Conservation (phyloP, 1,139 yeast genomes). For the Blastobotrys buckinghamii region DNA sequence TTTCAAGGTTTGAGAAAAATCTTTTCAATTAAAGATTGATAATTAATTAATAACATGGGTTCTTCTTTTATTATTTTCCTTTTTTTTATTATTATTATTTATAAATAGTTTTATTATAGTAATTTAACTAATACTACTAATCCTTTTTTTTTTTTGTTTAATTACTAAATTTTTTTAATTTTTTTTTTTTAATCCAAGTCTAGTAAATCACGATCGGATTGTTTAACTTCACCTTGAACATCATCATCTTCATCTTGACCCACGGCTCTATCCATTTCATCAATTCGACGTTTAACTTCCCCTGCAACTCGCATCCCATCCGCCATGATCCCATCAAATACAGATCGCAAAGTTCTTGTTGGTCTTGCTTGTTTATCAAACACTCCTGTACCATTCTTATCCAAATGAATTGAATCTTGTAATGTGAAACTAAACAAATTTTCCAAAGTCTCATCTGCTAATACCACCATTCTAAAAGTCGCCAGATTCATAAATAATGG, state of each 20-base stretch:
- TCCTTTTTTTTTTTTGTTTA: too few relatives aligned
- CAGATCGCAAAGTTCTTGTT: conserved; percentile 57
- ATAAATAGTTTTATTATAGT: not conserved
- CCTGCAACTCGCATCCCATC: conserved; percentile 90
- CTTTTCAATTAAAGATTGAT: conserved; percentile 23
- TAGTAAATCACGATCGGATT: conserved; percentile 37
- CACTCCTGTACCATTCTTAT: conserved; percentile 39
- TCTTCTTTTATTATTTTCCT: too few relatives aligned
- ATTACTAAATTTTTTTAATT: too few relatives aligned
- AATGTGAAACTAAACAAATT: conserved; percentile 67
- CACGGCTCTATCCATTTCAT: conserved; percentile 39
- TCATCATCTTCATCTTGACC: conserved; percentile 27
- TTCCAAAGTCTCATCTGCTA: conserved; percentile 93
- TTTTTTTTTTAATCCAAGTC: conserved; percentile 23
- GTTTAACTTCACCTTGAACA: conserved; percentile 28
- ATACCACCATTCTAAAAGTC: conserved; percentile 88
- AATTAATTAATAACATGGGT: too few relatives aligned
- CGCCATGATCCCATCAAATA: conserved; percentile 86
- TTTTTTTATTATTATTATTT: conserved; percentile 1
- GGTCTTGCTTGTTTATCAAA: conserved; percentile 16
- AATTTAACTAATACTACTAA: too few relatives aligned
- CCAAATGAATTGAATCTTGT: conserved; percentile 60
- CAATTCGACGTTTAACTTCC: conserved; percentile 82
- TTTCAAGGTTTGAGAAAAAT: conserved; percentile 27
- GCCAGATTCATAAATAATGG: conserved; percentile 77